These are phyloP conservation scores for Cyclotella atomus DNA, from an alignment of 108 stramenopile genomes.

Conservation along the genomic window DNA sequence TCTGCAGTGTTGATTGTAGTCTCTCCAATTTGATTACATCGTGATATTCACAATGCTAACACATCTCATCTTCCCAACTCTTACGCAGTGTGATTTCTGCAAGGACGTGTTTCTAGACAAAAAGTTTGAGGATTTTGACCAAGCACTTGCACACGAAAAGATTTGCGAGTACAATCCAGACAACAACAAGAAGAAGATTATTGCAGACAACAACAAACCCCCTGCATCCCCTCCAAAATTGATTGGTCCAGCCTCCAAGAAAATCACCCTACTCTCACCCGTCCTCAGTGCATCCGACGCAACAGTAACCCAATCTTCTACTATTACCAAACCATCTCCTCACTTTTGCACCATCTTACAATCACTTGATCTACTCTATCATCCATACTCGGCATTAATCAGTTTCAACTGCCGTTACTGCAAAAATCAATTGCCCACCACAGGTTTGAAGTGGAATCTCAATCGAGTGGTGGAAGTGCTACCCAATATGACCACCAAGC, in stretches of 20 bases:
- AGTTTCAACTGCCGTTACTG: conserved; percentile 15
- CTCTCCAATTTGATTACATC: neutral
- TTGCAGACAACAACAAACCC: neutral
- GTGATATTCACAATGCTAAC: neutral
- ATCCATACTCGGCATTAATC: neutral
- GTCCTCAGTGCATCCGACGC: neutral
- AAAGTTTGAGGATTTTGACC: neutral
- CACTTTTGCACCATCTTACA: neutral
- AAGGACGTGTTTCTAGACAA: too few species aligned
- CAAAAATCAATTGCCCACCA: neutral
- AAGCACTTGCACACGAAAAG: neutral
- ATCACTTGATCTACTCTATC: conserved; percentile 14
- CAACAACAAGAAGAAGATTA: neutral
- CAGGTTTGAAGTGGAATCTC: neutral
- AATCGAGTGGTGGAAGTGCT: neutral
- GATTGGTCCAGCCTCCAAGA: neutral
- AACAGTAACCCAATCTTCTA: too few species aligned
- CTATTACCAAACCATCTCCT: neutral
- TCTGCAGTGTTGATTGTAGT: too few species aligned
- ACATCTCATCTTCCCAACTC: too few species aligned
- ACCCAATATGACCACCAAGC: neutral
- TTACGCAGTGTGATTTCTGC: conserved; percentile 4
- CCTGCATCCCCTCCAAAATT: neutral
- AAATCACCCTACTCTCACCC: neutral
- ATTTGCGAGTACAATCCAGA: neutral